Evolutionary conservation across 2,329 filamentous ascomycete genomes (phyloP).

Genomic region (Stenocarpella maydis): DNA sequence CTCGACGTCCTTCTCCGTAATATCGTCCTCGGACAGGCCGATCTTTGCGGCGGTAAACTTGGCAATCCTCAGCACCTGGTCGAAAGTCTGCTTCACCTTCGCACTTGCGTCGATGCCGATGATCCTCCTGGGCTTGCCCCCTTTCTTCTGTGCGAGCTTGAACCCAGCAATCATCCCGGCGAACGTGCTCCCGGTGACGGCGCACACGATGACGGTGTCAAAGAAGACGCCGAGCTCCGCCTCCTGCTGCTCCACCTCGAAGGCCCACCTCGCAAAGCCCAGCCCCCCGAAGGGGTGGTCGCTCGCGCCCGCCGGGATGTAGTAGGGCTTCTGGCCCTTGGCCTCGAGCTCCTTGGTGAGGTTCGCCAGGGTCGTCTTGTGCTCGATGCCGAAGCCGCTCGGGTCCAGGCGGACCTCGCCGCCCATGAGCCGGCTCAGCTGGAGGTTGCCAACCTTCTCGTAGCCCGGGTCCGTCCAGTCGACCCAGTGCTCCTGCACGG

Average conservation of each 20-base stretch:
- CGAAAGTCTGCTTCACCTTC: constrained; percentile 67
- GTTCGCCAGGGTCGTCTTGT: constrained; percentile 66
- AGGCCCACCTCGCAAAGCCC: constrained; percentile 75
- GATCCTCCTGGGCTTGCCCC: constrained; percentile 59
- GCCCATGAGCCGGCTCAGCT: constrained; percentile 73
- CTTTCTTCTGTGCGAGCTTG: constrained; percentile 65
- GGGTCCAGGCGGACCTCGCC: constrained; percentile 69
- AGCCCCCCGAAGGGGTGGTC: constrained; percentile 75
- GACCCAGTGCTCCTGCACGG: constrained; percentile 76
- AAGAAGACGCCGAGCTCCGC: constrained; percentile 68
- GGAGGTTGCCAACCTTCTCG: constrained; percentile 74
- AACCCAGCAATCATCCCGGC: constrained; percentile 78
- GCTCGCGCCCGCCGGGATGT: constrained; percentile 75
- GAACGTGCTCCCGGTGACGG: constrained; percentile 75
- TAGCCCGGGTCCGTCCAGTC: constrained; percentile 67
- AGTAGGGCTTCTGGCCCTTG: constrained; percentile 70
- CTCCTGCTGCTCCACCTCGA: constrained; percentile 73
- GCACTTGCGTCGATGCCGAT: constrained; percentile 74
- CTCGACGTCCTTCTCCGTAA: constrained; percentile 68
- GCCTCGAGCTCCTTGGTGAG: constrained; percentile 61
- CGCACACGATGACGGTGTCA: constrained; percentile 73
- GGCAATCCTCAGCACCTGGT: constrained; percentile 73
- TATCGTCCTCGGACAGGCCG: constrained; percentile 65
- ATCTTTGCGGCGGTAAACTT: constrained; percentile 69
- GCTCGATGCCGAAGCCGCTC: constrained; percentile 71